Conservation (phyloP, 305 asterid genomes). For the Fraxinus paxiana region DNA sequence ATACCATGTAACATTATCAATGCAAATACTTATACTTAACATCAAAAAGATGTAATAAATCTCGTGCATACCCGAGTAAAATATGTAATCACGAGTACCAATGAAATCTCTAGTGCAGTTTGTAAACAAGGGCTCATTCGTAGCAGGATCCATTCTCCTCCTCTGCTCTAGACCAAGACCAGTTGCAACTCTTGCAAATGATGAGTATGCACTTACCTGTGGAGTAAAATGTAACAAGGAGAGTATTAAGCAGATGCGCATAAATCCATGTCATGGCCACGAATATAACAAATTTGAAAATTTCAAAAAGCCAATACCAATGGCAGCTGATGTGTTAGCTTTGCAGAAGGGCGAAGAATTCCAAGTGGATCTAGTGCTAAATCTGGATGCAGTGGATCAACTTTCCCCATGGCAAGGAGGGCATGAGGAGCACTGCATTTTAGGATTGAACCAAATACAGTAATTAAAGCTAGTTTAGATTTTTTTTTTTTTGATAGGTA, state of each 20-base stretch:
- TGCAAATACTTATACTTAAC: background rate
- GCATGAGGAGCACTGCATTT: constrained; percentile 82
- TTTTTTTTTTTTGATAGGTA: no score
- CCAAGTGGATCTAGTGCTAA: constrained; percentile 74
- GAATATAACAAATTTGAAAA: background rate
- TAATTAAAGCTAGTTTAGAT: background rate
- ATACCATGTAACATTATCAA: background rate
- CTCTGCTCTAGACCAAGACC: constrained; percentile 77
- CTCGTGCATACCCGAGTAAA: constrained; percentile 69
- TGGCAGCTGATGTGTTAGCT: constrained; percentile 75
- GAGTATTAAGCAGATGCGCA: constrained; percentile 3
- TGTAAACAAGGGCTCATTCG: constrained; percentile 84
- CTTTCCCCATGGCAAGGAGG: constrained; percentile 92
- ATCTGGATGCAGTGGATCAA: constrained; percentile 81
- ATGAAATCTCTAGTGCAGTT: constrained; percentile 87
- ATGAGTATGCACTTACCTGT: constrained; percentile 95
- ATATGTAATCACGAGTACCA: constrained; percentile 90
- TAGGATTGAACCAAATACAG: constrained; percentile 4
- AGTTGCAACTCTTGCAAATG: constrained; percentile 69
- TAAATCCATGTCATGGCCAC: background rate
- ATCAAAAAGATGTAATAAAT: background rate
- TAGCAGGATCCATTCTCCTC: constrained; percentile 75
- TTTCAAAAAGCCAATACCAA: constrained; percentile 43
- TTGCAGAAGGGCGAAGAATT: constrained; percentile 61
- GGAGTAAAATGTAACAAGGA: constrained; percentile 21